Conservation (phyloP, 352 stramenopile species). For the Phytophthora pini region DNA sequence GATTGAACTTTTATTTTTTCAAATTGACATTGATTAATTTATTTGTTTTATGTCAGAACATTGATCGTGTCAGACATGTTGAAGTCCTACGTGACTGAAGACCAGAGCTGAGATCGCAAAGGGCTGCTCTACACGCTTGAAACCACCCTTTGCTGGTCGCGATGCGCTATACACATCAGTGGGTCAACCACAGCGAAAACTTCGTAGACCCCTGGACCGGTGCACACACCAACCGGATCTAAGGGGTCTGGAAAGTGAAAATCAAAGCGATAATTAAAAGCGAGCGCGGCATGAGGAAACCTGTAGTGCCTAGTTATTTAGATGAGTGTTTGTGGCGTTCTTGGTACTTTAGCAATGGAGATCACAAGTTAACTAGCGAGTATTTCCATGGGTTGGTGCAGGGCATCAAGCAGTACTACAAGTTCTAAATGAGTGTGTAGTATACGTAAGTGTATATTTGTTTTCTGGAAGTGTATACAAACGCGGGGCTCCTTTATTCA, state of each 20-base stretch:
- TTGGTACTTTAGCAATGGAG: not conserved
- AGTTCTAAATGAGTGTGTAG: too few species aligned
- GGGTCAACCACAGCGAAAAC: slow-evolving; percentile 7
- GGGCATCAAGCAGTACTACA: too few species aligned
- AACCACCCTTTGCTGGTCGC: not conserved
- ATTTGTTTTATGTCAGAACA: not conserved
- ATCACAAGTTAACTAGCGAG: not conserved
- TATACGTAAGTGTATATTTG: too few species aligned
- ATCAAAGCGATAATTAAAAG: not conserved
- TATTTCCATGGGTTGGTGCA: not conserved
- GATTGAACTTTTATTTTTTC: not conserved
- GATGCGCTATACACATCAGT: slow-evolving; percentile 7
- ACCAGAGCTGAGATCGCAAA: not conserved
- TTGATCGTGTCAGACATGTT: slow-evolving; percentile 9
- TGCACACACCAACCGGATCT: slow-evolving; percentile 4
- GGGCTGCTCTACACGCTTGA: slow-evolving; percentile 6
- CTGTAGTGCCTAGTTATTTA: not conserved
- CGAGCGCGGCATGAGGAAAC: not conserved
- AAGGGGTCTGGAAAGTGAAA: not conserved
- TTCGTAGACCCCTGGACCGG: slow-evolving; percentile 3
- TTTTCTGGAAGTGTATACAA: too few species aligned
- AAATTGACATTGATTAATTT: not conserved
- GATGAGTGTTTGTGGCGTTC: not conserved
- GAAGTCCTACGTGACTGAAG: slow-evolving; percentile 9
- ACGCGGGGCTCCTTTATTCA: too few species aligned